These are phyloP conservation scores for Diplodia intermedia DNA, from an alignment of 2,329 filamentous ascomycete species.

Conservation along the genomic window DNA sequence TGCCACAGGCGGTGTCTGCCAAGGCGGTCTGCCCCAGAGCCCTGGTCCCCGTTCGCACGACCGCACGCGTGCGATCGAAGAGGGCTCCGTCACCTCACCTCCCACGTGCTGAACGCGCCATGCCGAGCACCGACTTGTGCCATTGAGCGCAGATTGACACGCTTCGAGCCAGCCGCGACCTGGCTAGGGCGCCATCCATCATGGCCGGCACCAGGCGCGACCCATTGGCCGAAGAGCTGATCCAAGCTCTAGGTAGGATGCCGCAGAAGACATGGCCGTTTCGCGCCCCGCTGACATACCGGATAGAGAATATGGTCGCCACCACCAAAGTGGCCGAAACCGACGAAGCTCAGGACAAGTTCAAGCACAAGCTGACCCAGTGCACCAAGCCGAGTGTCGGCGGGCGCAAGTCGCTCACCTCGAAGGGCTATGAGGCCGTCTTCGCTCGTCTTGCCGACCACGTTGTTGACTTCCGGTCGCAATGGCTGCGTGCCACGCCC, in stretches of 20 bases:
- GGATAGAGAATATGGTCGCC: not conserved
- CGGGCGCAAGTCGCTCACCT: too few relatives aligned
- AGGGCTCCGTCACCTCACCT: conserved; percentile 23
- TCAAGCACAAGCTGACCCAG: not conserved
- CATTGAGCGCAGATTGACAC: conserved; percentile 1
- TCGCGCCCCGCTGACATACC: not conserved
- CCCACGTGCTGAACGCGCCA: not conserved
- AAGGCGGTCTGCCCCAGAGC: too few relatives aligned
- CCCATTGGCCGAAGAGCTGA: not conserved
- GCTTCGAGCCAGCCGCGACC: not conserved
- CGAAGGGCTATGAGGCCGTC: too few relatives aligned
- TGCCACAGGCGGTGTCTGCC: too few relatives aligned
- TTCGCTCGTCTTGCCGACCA: not conserved
- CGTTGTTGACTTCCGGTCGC: not conserved
- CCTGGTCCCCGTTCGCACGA: too few relatives aligned
- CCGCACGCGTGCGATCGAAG: too few relatives aligned
- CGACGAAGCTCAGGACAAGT: not conserved
- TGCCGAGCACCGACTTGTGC: not conserved
- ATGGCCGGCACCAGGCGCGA: conserved; percentile 6
- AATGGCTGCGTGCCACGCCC: not conserved
- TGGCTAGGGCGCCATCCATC: not conserved
- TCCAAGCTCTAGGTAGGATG: not conserved
- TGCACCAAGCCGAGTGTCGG: too few relatives aligned
- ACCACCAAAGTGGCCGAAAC: not conserved
- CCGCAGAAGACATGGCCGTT: too few relatives aligned